Base-by-base conservation (phyloP, 129 eudicot species). In the Saposhnikovia divaricata region DNA sequence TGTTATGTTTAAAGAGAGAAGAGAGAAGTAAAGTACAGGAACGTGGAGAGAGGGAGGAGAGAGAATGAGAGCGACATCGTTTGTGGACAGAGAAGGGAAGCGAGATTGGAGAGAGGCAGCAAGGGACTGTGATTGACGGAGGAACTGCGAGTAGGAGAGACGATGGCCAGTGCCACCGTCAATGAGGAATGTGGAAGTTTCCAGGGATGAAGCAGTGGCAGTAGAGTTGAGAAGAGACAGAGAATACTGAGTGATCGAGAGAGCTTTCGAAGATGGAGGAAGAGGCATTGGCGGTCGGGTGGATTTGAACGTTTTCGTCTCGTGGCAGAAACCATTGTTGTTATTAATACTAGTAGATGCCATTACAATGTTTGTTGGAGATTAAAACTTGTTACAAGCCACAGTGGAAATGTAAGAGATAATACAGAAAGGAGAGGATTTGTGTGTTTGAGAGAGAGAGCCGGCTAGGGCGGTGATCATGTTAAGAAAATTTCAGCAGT, bases 21-120 rank as follows among this genome's bases (percentile, higher is more conserved):
- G 91, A 18, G 98, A 78, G 82, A 94, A 89, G 81, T 92, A 94
- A 72, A 94, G 83, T 7, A 94, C 80, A 0, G 98, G 98, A 59
- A 92, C 65, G 72, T 85, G 88, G 40, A 89, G 15, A 45, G 97
- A 88, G 4, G 97, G 63, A 0, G 96, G 97, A 46, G 91, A 85
- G 79, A 91, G 38, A 40, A 94, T 79, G 38, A 94, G 77, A 2
- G 96, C 97, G 70, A 87, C 96, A 6, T 44, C 8, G 48, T 23
- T 40, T 21, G 53, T 3, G 1, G 87, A 80, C 78, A 85, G 87
- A 18, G 87, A 81, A 21, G 93, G 88, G 81, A 70, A 80, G n/a
- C 25, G 50, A 3, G 88, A 38, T 9, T 70, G 65, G 63, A 90
- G 85, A 27, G 88, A 85, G 83, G 82, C 39, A 74, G 97, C 78